These are phyloP conservation scores for Yueomyces sinensis DNA, from an alignment of 805 yeast genomes.

Conservation along the genomic window DNA sequence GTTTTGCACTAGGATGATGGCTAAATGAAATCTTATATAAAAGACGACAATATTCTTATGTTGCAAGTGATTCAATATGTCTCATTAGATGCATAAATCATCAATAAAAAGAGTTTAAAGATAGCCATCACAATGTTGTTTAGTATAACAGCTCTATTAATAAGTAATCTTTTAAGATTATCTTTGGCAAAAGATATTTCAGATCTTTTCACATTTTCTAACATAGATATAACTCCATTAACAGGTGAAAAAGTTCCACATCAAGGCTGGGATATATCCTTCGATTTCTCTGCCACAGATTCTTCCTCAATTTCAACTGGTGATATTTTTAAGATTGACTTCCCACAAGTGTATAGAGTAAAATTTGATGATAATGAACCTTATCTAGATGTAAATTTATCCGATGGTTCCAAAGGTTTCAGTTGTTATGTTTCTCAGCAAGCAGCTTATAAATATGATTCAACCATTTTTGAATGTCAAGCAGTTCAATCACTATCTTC, in stretches of 20 bases:
- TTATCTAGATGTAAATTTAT: constrained; percentile 9
- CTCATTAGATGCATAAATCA: too few relatives aligned
- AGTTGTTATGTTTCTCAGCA: constrained; percentile 23
- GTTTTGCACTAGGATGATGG: too few relatives aligned
- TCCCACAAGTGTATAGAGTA: constrained; percentile 25
- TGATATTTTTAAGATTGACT: constrained; percentile 15
- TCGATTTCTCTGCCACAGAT: constrained; percentile 16
- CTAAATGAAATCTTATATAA: too few relatives aligned
- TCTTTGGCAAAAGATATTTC: constrained; percentile 6
- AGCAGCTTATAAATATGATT: constrained; percentile 22
- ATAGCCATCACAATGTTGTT: too few relatives aligned
- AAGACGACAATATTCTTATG: too few relatives aligned
- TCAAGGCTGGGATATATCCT: constrained; percentile 23
- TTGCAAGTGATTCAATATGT: too few relatives aligned
- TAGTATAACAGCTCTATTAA: neutral
- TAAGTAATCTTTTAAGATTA: neutral
- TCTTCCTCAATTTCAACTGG: constrained; percentile 10
- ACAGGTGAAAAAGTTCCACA: constrained; percentile 14
- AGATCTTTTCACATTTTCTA: constrained; percentile 4
- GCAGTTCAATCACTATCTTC: constrained; percentile 11
- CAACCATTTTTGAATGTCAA: constrained; percentile 21
- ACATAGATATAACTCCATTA: constrained; percentile 5
- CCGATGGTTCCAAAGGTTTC: constrained; percentile 18
- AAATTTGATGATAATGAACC: constrained; percentile 16
- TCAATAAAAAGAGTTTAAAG: too few relatives aligned